Evolutionary conservation across 1,284 basidiomycete genomes (phyloP), one percentile per base, ranked within the genome.

Genomic region (Bondarzewia mesenterica): DNA sequence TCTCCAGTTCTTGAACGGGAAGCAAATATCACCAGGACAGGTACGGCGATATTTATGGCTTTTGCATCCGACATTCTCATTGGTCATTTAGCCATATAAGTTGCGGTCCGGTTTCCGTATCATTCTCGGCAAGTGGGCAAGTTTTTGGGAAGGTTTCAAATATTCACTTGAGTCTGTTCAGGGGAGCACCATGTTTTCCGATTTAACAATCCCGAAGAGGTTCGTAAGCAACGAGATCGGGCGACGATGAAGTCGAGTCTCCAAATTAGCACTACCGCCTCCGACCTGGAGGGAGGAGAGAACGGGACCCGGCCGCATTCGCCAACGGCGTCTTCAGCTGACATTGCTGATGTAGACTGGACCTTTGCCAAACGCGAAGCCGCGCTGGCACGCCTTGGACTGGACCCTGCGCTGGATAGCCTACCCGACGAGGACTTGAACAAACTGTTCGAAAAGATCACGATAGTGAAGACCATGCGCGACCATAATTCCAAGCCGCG

Each of bases 161-260:
- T 49, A 32, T 37, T 37, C 16, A 27, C 12, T 39, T 35, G 15
- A 27, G 43, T 26, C 22, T 50, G 21, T 27, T 42, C 21, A 89
- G 94, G 95, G 47, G 94, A 98, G 58, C 87, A 94, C 54, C 96
- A 99, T 68, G 93, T 98, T 49, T 99, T 99, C 68, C 82, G 95
- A 15, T 98, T 97, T 71, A 98, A 96, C 62, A 89, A 94, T 60
- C 93, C 93, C 0, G 92, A 93, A 62, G 89, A 94, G 60, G 94
- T 95, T 46, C 83, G 93, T 53, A 93, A 91, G 57, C 85, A 85
- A 57, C 80, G 93, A 45, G 82, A 93, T 63, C 83, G 89, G 39
- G 80, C 82, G 2, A 82, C 80, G 3, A 73, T 75, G 46, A 82
- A 75, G 63, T 86, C 84, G 12, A 82, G 74, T 60, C 63, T 89